Percentiles rank a stretch among this genome's conserved stretches.
phyloP scores from a whole-genome alignment of 139 green algal genomes.

The Ulvella scutata region DNA sequence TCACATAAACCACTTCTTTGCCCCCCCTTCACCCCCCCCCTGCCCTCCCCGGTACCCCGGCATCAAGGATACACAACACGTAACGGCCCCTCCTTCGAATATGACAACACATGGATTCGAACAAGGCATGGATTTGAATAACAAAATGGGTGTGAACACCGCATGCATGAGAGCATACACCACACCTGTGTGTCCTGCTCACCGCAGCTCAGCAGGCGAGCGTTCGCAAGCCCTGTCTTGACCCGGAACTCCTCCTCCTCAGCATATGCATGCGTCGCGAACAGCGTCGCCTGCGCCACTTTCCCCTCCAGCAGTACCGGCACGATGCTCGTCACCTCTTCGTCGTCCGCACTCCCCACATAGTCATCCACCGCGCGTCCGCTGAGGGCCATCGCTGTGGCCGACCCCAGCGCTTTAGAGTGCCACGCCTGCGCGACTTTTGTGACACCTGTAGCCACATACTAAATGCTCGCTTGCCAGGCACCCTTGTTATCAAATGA shows the following conservation, averaged over 20 bases:
- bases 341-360: not conserved
- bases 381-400: not conserved
- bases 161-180: no score
- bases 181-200: conserved; percentile 11
- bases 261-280: conserved; percentile 10
- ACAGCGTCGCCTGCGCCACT: conserved; percentile 9
- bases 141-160: no score
- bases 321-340: not conserved
- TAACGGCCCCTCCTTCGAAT: no score
- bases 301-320: conserved; percentile 13
- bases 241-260: conserved; percentile 6
- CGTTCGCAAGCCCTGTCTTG: conserved; percentile 9
- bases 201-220: conserved; percentile 5
- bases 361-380: not conserved
- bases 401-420: not conserved
- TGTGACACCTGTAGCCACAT: no score
- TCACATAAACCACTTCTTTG: no score
- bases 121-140: no score
- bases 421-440: not conserved
- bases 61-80: no score
- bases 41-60: no score
- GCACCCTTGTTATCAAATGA: no score
- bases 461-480: no score
- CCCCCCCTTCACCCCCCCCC: no score
- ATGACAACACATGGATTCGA: no score